Percentiles rank a stretch among this genome's conserved stretches.
Conservation (phyloP, 1,284 basidiomycete genomes). For the Entoloma clypeatum region DNA sequence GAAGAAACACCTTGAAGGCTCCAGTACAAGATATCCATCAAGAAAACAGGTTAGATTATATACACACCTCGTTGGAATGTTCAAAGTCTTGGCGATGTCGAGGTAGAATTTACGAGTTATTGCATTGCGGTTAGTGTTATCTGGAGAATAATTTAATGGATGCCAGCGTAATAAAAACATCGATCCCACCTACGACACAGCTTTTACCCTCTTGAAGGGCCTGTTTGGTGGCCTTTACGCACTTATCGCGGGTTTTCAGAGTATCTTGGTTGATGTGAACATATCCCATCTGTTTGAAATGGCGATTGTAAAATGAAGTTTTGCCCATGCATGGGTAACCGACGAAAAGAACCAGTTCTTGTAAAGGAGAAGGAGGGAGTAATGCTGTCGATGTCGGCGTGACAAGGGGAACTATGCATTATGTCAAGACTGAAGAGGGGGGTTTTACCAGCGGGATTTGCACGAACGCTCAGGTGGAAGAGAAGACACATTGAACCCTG, state of each 20-base stretch:
- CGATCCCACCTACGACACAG: conserved; percentile 69
- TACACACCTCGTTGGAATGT: conserved; percentile 55
- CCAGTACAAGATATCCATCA: background rate
- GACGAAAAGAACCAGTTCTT: conserved; percentile 79
- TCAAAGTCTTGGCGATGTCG: conserved; percentile 54
- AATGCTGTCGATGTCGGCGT: conserved; percentile 64
- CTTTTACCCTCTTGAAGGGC: conserved; percentile 54
- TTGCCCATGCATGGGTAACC: conserved; percentile 90
- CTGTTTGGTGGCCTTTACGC: conserved; percentile 61
- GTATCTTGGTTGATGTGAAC: conserved; percentile 86
- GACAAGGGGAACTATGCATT: conserved; percentile 46
- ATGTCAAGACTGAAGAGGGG: conserved; percentile 2
- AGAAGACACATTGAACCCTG: conserved; percentile 58
- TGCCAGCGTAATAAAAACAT: background rate
- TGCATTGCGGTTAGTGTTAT: conserved; percentile 82
- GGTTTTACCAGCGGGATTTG: conserved; percentile 4
- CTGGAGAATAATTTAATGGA: conserved; percentile 35
- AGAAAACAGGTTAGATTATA: background rate
- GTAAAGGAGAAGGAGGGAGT: conserved; percentile 37
- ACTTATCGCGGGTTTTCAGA: conserved; percentile 70
- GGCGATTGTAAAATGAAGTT: conserved; percentile 68
- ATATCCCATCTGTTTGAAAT: conserved; percentile 73
- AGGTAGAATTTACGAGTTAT: conserved; percentile 69
- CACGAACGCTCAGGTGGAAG: conserved; percentile 29
- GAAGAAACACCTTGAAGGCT: conserved; percentile 56